Conservation (phyloP, 306 rosid species). For the Castanopsis chinensis region DNA sequence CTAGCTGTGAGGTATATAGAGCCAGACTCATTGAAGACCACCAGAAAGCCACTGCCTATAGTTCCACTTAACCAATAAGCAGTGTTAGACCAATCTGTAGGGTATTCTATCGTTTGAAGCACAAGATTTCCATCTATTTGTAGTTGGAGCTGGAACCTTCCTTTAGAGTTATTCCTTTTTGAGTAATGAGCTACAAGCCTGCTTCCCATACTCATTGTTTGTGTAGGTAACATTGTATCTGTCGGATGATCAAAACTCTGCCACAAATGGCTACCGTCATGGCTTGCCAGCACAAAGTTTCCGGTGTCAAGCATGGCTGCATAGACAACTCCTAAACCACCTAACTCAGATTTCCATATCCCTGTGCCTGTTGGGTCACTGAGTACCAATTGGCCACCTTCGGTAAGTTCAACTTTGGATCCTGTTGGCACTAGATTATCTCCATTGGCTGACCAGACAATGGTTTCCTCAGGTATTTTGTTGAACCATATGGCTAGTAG, state of each 20-base stretch:
- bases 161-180: not conserved
- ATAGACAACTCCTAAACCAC: conserved; percentile 9
- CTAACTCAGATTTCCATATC: conserved; percentile 17
- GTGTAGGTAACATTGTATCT: conserved; percentile 57
- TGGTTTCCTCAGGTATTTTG: not conserved
- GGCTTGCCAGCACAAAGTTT: conserved; percentile 40
- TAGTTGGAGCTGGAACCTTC: conserved; percentile 46
- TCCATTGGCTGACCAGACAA: not conserved
- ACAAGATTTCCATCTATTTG: not conserved
- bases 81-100: not conserved
- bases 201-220: not conserved
- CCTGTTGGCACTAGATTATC: not conserved
- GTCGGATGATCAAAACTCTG: conserved; percentile 53
- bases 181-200: conserved; percentile 36
- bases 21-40: conserved; percentile 42
- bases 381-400: conserved; percentile 20
- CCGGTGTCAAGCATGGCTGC: conserved; percentile 51
- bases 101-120: conserved; percentile 38
- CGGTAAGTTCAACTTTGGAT: not conserved
- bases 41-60: not conserved
- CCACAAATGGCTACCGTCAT: conserved; percentile 28
- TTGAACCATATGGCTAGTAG: conserved; percentile 2
- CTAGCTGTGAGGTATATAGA: conserved; percentile 25
- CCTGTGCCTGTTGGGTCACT: conserved; percentile 12
- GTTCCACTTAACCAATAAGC: conserved; percentile 18